A percentile compares a stretch with the other conserved stretches of the same genome.
phyloP scores from a whole-genome alignment of 2,329 filamentous ascomycete species.

The Exutisphaerella laricina region DNA sequence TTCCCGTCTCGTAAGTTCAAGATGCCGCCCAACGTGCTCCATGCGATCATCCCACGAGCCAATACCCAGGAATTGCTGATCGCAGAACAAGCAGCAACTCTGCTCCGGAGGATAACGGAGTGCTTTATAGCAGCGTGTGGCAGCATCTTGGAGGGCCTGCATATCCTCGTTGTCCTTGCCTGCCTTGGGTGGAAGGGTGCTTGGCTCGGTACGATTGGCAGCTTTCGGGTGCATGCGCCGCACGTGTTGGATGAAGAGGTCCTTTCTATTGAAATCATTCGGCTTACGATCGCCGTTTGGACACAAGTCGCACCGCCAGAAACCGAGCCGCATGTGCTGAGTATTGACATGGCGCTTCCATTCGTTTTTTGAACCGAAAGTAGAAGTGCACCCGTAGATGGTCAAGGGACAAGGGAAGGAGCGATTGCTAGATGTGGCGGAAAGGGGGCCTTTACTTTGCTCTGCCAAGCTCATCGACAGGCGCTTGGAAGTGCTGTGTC shows the following conservation, averaged over 20 bases:
- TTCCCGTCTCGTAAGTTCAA: conserved; percentile 53
- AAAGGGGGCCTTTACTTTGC: background rate
- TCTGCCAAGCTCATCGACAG: background rate
- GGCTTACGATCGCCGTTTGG: conserved; percentile 27
- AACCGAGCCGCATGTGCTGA: conserved; percentile 69
- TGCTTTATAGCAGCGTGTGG: conserved; percentile 55
- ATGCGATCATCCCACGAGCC: conserved; percentile 73
- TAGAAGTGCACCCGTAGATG: conserved; percentile 66
- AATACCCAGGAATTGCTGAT: conserved; percentile 55
- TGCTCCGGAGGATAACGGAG: conserved; percentile 57
- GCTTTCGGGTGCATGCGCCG: conserved; percentile 71
- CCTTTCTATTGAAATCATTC: conserved; percentile 85
- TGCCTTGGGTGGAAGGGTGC: conserved; percentile 21
- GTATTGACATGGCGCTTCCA: conserved; percentile 87
- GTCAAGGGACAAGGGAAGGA: conserved; percentile 72
- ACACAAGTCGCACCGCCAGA: conserved; percentile 70
- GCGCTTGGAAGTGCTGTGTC: conserved; percentile 1
- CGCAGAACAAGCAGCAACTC: conserved; percentile 63
- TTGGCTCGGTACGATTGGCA: conserved; percentile 31
- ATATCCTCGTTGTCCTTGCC: conserved; percentile 11
- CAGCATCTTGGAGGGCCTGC: conserved; percentile 42
- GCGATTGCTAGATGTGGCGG: conserved; percentile 4
- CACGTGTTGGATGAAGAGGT: conserved; percentile 84
- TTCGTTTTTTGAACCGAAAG: conserved; percentile 81
- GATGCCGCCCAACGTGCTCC: conserved; percentile 80